A percentile compares a stretch with the other conserved stretches of the same genome.
phyloP scores from a whole-genome alignment of 768 basidiomycete species.

The Pulveroboletus sp. region DNA sequence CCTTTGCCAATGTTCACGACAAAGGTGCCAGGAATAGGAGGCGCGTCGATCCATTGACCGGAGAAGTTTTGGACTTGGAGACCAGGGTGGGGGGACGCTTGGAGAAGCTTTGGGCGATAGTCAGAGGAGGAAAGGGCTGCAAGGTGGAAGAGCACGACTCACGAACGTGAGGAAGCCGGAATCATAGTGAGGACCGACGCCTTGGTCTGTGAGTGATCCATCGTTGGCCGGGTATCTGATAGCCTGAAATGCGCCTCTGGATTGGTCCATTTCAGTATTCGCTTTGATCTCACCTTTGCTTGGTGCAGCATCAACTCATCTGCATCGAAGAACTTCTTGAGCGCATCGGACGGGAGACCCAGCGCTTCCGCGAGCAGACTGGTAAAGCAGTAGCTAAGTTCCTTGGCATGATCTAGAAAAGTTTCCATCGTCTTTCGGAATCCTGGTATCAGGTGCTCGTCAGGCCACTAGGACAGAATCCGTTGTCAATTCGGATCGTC shows the following conservation, averaged over 20 bases:
- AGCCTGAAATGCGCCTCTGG: conserved; percentile 33
- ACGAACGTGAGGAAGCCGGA: conserved; percentile 83
- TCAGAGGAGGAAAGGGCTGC: not conserved
- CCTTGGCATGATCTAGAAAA: conserved; percentile 61
- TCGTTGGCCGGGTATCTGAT: conserved; percentile 72
- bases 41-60: conserved; percentile 81
- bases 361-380: conserved; percentile 67
- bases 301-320: conserved; percentile 70
- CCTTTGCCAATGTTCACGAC: conserved; percentile 84
- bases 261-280: not conserved
- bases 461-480: conserved; percentile 63
- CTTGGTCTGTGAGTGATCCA: conserved; percentile 51
- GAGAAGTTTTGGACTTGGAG: conserved; percentile 81
- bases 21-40: conserved; percentile 76
- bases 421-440: conserved; percentile 55
- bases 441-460: conserved; percentile 66
- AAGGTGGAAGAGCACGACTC: not conserved
- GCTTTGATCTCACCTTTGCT: conserved; percentile 42
- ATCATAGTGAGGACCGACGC: conserved; percentile 85
- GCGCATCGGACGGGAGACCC: conserved; percentile 56
- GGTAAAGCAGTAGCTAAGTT: conserved; percentile 59
- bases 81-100: conserved; percentile 74
- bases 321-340: conserved; percentile 62
- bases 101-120: conserved; percentile 58
- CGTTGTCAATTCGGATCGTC: not conserved